These are phyloP conservation scores for Dendryphion nanum DNA, from an alignment of 2,329 filamentous ascomycete species.

Conservation along the genomic window DNA sequence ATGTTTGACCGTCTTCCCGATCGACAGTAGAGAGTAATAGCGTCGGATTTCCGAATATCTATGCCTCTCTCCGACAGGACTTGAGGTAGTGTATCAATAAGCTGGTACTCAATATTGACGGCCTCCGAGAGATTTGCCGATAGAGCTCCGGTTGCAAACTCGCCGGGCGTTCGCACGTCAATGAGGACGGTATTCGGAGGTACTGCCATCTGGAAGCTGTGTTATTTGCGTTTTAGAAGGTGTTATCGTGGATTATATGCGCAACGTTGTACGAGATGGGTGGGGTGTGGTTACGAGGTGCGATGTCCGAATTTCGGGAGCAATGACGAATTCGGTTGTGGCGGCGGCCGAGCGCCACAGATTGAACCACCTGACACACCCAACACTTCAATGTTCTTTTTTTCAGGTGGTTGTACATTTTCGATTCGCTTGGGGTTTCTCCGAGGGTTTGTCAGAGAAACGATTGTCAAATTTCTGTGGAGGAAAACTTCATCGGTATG, in stretches of 20 bases:
- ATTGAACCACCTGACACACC: too few relatives aligned
- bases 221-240: too few relatives aligned
- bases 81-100: slow-evolving; percentile 25
- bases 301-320: background rate
- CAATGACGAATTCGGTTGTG: background rate
- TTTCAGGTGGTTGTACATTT: too few relatives aligned
- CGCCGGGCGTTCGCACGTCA: slow-evolving; percentile 37
- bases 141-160: slow-evolving; percentile 34
- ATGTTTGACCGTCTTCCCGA: slow-evolving; percentile 34
- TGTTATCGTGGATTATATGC: too few relatives aligned
- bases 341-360: background rate
- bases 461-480: too few relatives aligned
- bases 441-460: too few relatives aligned
- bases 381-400: too few relatives aligned
- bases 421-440: too few relatives aligned
- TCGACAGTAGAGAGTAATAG: slow-evolving; percentile 40
- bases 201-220: too few relatives aligned
- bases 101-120: slow-evolving; percentile 39
- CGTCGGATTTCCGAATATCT: slow-evolving; percentile 20
- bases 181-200: slow-evolving; percentile 16
- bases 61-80: slow-evolving; percentile 19
- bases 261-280: too few relatives aligned
- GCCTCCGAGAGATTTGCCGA: slow-evolving; percentile 22
- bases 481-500: too few relatives aligned
- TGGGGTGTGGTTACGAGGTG: background rate